Evolutionary conservation across 331 rosid species (phyloP), one percentile per base, ranked within the genome.

Genomic region (Quercus tomentella): DNA sequence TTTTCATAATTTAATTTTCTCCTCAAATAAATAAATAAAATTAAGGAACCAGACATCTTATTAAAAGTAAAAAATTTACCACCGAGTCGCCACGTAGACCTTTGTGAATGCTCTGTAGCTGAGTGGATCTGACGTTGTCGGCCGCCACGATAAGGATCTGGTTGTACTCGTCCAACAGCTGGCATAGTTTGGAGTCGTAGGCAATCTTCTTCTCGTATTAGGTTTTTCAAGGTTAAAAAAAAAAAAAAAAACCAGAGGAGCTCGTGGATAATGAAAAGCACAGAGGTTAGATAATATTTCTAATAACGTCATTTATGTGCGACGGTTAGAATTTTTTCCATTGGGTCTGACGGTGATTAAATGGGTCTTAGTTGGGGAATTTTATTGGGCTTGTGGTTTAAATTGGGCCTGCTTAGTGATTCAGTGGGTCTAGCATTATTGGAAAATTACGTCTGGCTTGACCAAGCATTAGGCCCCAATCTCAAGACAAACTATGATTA

Each of bases 31-130:
- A 2, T n/a, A 51, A 18, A 30, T 26, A 5, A 74, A 6, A 56
- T 7, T 3, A 21, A 10, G 11, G 22, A 21, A 56, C 23, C 8
- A 37, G 9, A 49, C 26, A 2, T 5, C 2, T 7, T 2, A 8
- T 30, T n/a, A 35, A 18, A 0, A 23, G 10, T 37, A 60, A n/a
- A 21, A 55, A 3, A 23, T 20, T 56, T 20, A 94, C 98, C 0
- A 87, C n/a, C 0, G 94, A 95, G 28, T 93, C 96, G 0, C 98
- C 99, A 6, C 98, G 92, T 0, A 91, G 89, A 69, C 99, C 98
- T 28, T 69, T 70, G 4, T 96, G 82, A 76, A 95, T 93, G 74
- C 73, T 91, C 87, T 95, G 98, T 12, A 93, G 97, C 82, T 95
- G 96, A 20, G 77, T 90, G 26, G 99, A 91, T 9, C 97, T 94